Evolutionary conservation across 768 basidiomycete genomes (phyloP).

Genomic region (Chalciporus chontae): DNA sequence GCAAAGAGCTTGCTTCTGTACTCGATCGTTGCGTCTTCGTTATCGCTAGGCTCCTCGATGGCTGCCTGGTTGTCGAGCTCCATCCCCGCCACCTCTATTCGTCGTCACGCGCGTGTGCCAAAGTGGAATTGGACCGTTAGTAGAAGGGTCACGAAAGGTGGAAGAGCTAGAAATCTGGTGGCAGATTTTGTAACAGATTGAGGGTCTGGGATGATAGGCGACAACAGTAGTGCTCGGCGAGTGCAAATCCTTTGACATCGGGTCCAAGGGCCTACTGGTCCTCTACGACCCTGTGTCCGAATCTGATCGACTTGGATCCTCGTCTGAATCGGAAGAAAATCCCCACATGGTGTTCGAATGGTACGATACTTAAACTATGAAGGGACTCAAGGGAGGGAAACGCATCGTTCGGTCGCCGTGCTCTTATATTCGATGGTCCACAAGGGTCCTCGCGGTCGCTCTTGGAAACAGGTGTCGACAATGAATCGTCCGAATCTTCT

Average conservation of each 20-base stretch:
- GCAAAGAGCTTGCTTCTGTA: conserved; percentile 4
- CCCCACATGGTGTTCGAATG: too few species aligned
- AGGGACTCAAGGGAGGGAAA: too few species aligned
- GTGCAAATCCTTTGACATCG: neutral
- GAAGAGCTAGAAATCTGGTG: neutral
- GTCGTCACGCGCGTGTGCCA: conserved; percentile 4
- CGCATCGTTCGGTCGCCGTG: too few species aligned
- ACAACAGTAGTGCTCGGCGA: conserved; percentile 6
- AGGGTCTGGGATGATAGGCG: conserved; percentile 11
- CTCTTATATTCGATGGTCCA: too few species aligned
- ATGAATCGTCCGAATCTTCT: too few species aligned
- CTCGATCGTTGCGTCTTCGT: neutral
- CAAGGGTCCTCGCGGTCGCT: too few species aligned
- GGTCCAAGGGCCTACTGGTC: neutral
- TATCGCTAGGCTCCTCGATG: neutral
- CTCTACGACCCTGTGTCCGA: neutral
- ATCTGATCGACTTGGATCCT: neutral
- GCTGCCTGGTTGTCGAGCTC: conserved; percentile 1
- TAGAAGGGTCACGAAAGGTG: neutral
- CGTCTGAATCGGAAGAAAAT: too few species aligned
- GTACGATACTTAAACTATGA: too few species aligned
- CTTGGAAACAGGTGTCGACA: too few species aligned
- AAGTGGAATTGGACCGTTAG: neutral
- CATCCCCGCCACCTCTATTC: neutral
- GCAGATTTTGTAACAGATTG: conserved; percentile 7